Conservation (phyloP, 2,329 filamentous ascomycete genomes). For the Paracoccidioides brasiliensis region DNA sequence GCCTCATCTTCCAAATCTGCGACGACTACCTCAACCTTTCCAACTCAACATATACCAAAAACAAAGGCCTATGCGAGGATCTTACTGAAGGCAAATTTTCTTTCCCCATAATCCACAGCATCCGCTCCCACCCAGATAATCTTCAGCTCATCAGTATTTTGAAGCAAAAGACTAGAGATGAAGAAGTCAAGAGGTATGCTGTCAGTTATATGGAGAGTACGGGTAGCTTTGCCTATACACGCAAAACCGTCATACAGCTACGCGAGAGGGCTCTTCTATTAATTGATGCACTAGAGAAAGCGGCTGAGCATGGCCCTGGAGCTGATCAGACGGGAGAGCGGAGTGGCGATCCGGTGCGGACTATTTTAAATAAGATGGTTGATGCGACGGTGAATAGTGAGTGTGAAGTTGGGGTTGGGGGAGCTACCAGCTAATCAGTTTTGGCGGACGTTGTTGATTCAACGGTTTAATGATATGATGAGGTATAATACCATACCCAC, state of each 20-base stretch:
- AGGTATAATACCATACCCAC: neutral
- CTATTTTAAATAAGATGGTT: conserved; percentile 56
- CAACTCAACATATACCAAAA: conserved; percentile 52
- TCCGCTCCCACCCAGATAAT: conserved; percentile 39
- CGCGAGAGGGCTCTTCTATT: conserved; percentile 50
- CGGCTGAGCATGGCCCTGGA: neutral
- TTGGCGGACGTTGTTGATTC: neutral
- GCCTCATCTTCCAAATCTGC: conserved; percentile 25
- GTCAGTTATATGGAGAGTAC: conserved; percentile 82
- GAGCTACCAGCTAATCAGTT: too few species aligned
- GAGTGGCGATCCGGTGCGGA: conserved; percentile 38
- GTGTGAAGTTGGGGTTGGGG: neutral
- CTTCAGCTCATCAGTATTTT: conserved; percentile 77
- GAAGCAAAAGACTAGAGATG: conserved; percentile 69
- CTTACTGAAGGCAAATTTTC: conserved; percentile 22
- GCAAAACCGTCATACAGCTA: conserved; percentile 51
- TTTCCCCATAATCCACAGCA: conserved; percentile 19
- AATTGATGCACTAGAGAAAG: conserved; percentile 50
- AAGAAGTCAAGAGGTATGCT: conserved; percentile 78
- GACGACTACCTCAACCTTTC: conserved; percentile 74
- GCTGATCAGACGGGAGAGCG: neutral
- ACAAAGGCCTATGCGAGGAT: conserved; percentile 64
- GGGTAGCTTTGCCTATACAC: conserved; percentile 79
- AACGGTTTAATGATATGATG: neutral
- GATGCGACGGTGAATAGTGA: conserved; percentile 21